These are phyloP conservation scores for Boletus patriciae DNA, from an alignment of 768 basidiomycete species.

Conservation along the genomic window DNA sequence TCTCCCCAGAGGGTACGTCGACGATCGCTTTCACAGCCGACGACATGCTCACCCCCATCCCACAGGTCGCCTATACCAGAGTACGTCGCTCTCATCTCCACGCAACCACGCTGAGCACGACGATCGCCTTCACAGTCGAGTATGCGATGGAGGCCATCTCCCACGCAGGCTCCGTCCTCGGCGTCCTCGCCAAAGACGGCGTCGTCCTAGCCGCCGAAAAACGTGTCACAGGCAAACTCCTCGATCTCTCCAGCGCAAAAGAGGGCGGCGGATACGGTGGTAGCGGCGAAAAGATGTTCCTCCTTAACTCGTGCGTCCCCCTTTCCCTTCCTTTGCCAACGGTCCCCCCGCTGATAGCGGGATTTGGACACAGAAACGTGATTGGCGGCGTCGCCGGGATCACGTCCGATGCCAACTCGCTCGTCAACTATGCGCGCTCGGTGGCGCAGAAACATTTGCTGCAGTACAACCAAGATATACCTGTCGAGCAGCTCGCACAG, in stretches of 20 bases:
- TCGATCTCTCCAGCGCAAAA: constrained; percentile 85
- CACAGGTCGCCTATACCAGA: constrained; percentile 95
- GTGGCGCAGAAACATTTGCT: constrained; percentile 89
- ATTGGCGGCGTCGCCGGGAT: constrained; percentile 94
- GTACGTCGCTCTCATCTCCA: constrained; percentile 45
- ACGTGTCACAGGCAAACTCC: constrained; percentile 96
- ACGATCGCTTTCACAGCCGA: constrained; percentile 4
- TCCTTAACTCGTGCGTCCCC: constrained; percentile 79
- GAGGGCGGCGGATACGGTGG: constrained; percentile 86
- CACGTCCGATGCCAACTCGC: constrained; percentile 96
- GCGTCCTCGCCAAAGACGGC: constrained; percentile 86
- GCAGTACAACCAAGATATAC: constrained; percentile 95
- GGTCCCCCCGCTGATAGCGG: not conserved
- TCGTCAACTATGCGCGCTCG: constrained; percentile 90
- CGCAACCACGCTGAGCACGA: not conserved
- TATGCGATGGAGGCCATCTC: constrained; percentile 99
- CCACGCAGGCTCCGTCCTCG: constrained; percentile 91
- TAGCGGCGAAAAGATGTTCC: constrained; percentile 96
- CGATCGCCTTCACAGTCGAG: constrained; percentile 63
- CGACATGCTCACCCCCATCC: constrained; percentile 5
- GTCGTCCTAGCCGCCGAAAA: constrained; percentile 94
- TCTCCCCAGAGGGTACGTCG: constrained; percentile 90
- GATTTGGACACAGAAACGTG: constrained; percentile 66
- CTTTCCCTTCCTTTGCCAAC: not conserved
- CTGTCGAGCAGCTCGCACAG: constrained; percentile 93